phyloP scores from a whole-genome alignment of 768 basidiomycete genomes.

The Rhizopogon vinicolor region DNA sequence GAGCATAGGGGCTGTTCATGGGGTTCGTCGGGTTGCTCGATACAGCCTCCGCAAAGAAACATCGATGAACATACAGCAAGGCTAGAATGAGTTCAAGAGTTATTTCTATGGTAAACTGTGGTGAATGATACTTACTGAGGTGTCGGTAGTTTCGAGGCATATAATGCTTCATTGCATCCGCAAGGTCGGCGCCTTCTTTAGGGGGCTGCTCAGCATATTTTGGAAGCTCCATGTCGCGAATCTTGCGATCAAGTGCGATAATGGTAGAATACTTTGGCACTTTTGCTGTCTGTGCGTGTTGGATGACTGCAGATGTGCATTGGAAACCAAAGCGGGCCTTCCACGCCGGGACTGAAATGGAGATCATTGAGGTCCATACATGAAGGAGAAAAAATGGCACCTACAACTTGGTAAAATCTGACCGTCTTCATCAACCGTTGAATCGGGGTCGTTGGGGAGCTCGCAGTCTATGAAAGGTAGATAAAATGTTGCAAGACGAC shows the following conservation, averaged over 20 bases:
- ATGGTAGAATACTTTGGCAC: constrained; percentile 60
- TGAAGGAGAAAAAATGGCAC: constrained; percentile 16
- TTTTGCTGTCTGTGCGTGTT: constrained; percentile 60
- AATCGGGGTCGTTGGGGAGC: constrained; percentile 55
- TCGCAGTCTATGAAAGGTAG: constrained; percentile 72
- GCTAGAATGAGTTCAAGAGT: constrained; percentile 31
- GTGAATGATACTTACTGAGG: constrained; percentile 42
- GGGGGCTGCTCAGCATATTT: constrained; percentile 50
- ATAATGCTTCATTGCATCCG: constrained; percentile 65
- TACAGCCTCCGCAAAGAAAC: constrained; percentile 73
- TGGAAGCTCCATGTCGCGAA: constrained; percentile 66
- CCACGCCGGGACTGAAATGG: constrained; percentile 54
- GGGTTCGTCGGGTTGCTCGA: constrained; percentile 61
- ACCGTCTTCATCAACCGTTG: constrained; percentile 56
- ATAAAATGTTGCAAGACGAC: constrained; percentile 63
- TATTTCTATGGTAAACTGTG: background rate
- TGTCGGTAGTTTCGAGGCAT: constrained; percentile 75
- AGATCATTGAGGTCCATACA: background rate
- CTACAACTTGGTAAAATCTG: constrained; percentile 54
- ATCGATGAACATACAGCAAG: constrained; percentile 69
- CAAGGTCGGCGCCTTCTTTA: constrained; percentile 45
- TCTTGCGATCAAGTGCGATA: constrained; percentile 58
- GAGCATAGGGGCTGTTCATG: constrained; percentile 61
- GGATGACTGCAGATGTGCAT: constrained; percentile 63
- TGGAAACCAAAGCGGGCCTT: constrained; percentile 65